Percentiles rank a stretch among this genome's conserved stretches.
These are phyloP conservation scores for Circinella minor DNA, from an alignment of 371 early-diverging fungal species.

Conservation along the genomic window DNA sequence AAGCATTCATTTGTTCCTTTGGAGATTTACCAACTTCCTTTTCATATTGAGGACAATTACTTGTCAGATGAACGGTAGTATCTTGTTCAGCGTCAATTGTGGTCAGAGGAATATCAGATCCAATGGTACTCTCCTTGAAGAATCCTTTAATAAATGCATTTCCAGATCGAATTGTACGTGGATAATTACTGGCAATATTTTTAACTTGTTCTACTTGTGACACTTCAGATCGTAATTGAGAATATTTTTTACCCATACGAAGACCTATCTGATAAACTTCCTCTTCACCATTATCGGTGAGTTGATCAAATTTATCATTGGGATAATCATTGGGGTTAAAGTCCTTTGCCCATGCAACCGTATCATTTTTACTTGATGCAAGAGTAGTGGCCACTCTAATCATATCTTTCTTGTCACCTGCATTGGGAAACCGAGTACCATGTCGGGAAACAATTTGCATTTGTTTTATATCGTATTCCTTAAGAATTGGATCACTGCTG, in stretches of 20 bases:
- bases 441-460: constrained; percentile 38
- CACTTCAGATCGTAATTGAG: constrained; percentile 10
- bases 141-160: constrained; percentile 8
- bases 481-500: neutral
- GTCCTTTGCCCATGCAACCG: constrained; percentile 23
- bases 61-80: constrained; percentile 23
- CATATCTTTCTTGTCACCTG: constrained; percentile 24
- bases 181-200: constrained; percentile 17
- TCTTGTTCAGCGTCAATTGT: constrained; percentile 19
- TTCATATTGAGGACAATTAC: constrained; percentile 22
- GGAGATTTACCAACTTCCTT: constrained; percentile 17
- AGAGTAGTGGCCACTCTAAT: constrained; percentile 16
- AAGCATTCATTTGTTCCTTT: constrained; percentile 15
- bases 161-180: constrained; percentile 7
- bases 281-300: constrained; percentile 26
- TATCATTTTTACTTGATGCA: constrained; percentile 10
- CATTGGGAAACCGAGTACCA: constrained; percentile 34
- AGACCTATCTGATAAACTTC: constrained; percentile 31
- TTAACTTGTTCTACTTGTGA: constrained; percentile 4
- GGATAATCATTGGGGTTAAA: constrained; percentile 21
- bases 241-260: constrained; percentile 25
- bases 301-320: constrained; percentile 10
- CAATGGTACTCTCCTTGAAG: neutral
- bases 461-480: constrained; percentile 22
- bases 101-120: neutral